These are phyloP conservation scores for Rhizopogon vesiculosus DNA, from an alignment of 768 basidiomycete species.

Conservation along the genomic window DNA sequence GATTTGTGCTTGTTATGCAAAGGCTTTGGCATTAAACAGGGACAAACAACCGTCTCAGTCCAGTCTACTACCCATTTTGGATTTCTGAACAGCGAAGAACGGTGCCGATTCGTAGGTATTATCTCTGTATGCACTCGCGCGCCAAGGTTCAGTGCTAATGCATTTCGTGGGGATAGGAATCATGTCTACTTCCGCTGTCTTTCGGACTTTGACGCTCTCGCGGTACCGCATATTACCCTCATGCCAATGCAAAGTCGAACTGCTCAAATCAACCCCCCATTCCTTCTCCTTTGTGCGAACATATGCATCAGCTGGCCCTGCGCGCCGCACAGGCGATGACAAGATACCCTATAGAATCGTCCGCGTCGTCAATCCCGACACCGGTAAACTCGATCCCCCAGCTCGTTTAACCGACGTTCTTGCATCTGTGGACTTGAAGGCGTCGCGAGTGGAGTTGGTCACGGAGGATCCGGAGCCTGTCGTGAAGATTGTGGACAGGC, in stretches of 20 bases:
- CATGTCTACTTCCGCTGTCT: not conserved
- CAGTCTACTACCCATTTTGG: not conserved
- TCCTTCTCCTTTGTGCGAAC: not conserved
- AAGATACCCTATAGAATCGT: conserved; percentile 41
- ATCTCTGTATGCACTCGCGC: not conserved
- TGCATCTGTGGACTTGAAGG: conserved; percentile 33
- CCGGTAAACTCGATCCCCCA: conserved; percentile 32
- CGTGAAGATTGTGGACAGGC: conserved; percentile 53
- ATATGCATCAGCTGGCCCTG: not conserved
- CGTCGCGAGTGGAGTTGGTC: conserved; percentile 53
- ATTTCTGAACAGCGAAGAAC: not conserved
- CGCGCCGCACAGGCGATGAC: conserved; percentile 23
- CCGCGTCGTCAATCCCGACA: conserved; percentile 43
- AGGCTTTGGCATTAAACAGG: conserved; percentile 16
- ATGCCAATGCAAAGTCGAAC: not conserved
- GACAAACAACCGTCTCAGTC: conserved; percentile 21
- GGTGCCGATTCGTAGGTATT: not conserved
- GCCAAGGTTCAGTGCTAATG: not conserved
- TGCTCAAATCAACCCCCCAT: not conserved
- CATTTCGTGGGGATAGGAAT: not conserved
- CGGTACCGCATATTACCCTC: conserved; percentile 1
- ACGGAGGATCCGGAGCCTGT: conserved; percentile 44
- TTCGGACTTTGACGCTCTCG: conserved; percentile 5
- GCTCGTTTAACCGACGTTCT: conserved; percentile 41
- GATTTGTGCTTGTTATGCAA: conserved; percentile 20